These are phyloP conservation scores for Chalciporus pseudorubinellus DNA, from an alignment of 768 basidiomycete genomes.

Conservation along the genomic window DNA sequence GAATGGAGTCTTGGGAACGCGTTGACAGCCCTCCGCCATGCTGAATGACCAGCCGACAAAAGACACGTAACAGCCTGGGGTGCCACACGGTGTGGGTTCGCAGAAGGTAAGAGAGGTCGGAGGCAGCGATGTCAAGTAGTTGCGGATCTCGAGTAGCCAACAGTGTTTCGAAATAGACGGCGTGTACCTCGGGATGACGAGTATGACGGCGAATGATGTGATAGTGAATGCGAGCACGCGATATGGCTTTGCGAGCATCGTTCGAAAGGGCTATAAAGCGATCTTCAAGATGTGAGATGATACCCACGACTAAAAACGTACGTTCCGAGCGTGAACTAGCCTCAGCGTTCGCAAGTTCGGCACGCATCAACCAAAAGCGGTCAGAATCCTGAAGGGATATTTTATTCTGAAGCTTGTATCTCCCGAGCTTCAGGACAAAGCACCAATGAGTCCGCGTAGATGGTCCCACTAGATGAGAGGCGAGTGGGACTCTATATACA, in stretches of 20 bases:
- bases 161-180: constrained; percentile 45
- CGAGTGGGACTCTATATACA: constrained; percentile 30
- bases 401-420: constrained; percentile 41
- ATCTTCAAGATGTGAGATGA: constrained; percentile 5
- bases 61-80: constrained; percentile 36
- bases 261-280: constrained; percentile 11
- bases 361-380: constrained; percentile 62
- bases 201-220: constrained; percentile 36
- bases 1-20: constrained; percentile 32
- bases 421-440: constrained; percentile 44
- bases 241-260: constrained; percentile 14
- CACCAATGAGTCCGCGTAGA: constrained; percentile 42
- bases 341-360: constrained; percentile 35
- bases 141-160: constrained; percentile 27
- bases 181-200: constrained; percentile 43
- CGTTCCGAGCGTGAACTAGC: constrained; percentile 4
- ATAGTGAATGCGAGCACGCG: constrained; percentile 42
- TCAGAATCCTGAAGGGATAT: constrained; percentile 42
- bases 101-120: constrained; percentile 36
- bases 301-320: constrained; percentile 8
- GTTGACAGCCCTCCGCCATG: constrained; percentile 25
- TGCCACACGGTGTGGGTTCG: constrained; percentile 33
- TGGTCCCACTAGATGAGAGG: constrained; percentile 26
- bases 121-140: constrained; percentile 32
- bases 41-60: constrained; percentile 40